Percentiles rank a stretch among this genome's conserved stretches.
These are phyloP conservation scores for Carex kokanica DNA, from an alignment of 176 grass and related monocot species.

Conservation along the genomic window DNA sequence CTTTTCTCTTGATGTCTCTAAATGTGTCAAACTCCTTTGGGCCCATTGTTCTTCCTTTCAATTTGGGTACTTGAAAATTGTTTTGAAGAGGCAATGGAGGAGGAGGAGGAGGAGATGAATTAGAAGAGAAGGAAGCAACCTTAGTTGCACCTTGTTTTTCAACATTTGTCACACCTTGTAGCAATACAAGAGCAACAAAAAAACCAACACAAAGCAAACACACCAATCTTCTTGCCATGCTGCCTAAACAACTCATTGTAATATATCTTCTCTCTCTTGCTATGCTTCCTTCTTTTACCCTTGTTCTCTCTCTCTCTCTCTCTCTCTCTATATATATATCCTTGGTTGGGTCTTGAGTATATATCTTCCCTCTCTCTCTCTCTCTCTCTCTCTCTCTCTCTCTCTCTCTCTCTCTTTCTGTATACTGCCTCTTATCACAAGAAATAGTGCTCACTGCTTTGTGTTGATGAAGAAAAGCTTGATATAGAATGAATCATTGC, in stretches of 20 bases:
- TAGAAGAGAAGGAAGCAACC: background rate
- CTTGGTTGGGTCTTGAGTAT: background rate
- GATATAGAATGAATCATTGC: background rate
- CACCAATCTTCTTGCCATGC: background rate
- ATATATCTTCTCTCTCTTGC: background rate
- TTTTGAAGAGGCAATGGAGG: background rate
- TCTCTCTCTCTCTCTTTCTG: background rate
- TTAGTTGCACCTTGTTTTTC: background rate
- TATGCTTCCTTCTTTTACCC: background rate
- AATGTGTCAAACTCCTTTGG: constrained; percentile 24
- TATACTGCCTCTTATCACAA: background rate
- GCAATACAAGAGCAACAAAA: constrained; percentile 6
- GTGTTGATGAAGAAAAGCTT: background rate
- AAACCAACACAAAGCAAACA: constrained; percentile 16
- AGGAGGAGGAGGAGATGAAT: background rate
- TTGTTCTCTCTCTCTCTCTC: background rate
- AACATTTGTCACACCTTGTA: background rate
- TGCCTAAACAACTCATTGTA: background rate
- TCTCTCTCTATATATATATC: background rate
- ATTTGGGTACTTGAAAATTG: constrained; percentile 4
- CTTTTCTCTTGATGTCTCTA: constrained; percentile 59
- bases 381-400: background rate
- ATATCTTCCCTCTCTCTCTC: background rate
- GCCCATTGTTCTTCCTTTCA: constrained; percentile 21
- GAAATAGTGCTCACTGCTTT: background rate